Percentiles rank a stretch among this genome's conserved stretches.
Conservation (phyloP, 306 rosid species). For the Phaseolus lunatus region DNA sequence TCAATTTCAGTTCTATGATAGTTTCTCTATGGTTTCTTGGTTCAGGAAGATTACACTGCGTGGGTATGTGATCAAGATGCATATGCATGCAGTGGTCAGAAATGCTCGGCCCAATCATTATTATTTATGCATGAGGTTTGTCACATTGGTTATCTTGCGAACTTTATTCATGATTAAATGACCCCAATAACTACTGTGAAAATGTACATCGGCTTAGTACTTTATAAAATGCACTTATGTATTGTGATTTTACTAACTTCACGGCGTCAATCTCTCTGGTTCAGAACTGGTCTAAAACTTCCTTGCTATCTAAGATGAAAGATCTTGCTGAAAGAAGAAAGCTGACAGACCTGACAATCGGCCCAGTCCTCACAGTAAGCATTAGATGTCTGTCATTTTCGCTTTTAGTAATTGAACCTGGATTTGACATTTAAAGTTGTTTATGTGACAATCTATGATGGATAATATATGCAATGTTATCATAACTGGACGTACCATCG, state of each 20-base stretch:
- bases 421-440: background rate
- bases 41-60: conserved; percentile 86
- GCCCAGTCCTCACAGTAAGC: conserved; percentile 93
- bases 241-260: conserved; percentile 33
- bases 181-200: conserved; percentile 8
- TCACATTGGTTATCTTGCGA: conserved; percentile 28
- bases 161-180: conserved; percentile 20
- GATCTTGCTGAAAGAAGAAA: conserved; percentile 91
- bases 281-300: conserved; percentile 85
- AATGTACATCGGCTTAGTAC: background rate
- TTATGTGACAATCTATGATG: background rate
- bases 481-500: too few species aligned
- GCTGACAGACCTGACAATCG: conserved; percentile 80
- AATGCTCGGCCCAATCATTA: conserved; percentile 95
- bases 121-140: conserved; percentile 94
- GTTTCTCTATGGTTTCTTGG: conserved; percentile 45
- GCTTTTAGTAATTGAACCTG: background rate
- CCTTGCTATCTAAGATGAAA: conserved; percentile 77
- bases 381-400: background rate
- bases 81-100: conserved; percentile 97
- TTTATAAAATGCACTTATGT: conserved; percentile 22
- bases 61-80: conserved; percentile 99
- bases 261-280: conserved; percentile 38
- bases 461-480: background rate
- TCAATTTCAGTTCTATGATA: conserved; percentile 5